These are phyloP conservation scores for Patellifolia procumbens DNA, from an alignment of 179 eudicot species.

Conservation along the genomic window DNA sequence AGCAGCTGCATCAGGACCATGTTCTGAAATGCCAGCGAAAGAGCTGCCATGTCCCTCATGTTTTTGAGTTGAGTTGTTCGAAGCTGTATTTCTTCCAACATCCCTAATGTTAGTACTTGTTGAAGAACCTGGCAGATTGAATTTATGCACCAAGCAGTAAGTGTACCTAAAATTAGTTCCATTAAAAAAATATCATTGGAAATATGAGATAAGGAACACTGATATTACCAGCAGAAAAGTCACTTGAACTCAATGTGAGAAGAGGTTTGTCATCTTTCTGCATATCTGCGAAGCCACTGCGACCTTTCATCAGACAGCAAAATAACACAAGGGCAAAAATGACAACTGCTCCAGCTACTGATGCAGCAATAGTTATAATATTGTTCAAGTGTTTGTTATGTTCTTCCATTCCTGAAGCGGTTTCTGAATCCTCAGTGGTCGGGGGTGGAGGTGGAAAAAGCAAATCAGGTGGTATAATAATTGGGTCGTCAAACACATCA, in stretches of 20 bases:
- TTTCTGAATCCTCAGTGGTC: neutral
- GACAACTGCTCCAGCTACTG: constrained; percentile 39
- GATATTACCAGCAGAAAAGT: constrained; percentile 34
- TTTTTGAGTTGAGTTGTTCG: neutral
- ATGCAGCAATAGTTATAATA: constrained; percentile 30
- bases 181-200: neutral
- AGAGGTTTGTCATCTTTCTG: constrained; percentile 53
- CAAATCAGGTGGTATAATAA: constrained; percentile 24
- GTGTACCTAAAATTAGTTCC: neutral
- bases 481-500: constrained; percentile 27
- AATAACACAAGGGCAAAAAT: constrained; percentile 39
- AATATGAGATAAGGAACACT: neutral
- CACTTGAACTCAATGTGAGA: constrained; percentile 35
- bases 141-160: neutral
- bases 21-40: constrained; percentile 24
- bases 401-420: constrained; percentile 8
- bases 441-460: constrained; percentile 20
- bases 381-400: constrained; percentile 9
- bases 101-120: constrained; percentile 29
- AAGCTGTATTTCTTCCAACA: constrained; percentile 14
- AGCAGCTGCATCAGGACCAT: constrained; percentile 24
- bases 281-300: constrained; percentile 25
- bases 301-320: constrained; percentile 36
- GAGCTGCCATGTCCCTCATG: constrained; percentile 14
- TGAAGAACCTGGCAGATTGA: constrained; percentile 44